Conservation (phyloP, 2,329 filamentous ascomycete species). For the Ustulina deusta region DNA sequence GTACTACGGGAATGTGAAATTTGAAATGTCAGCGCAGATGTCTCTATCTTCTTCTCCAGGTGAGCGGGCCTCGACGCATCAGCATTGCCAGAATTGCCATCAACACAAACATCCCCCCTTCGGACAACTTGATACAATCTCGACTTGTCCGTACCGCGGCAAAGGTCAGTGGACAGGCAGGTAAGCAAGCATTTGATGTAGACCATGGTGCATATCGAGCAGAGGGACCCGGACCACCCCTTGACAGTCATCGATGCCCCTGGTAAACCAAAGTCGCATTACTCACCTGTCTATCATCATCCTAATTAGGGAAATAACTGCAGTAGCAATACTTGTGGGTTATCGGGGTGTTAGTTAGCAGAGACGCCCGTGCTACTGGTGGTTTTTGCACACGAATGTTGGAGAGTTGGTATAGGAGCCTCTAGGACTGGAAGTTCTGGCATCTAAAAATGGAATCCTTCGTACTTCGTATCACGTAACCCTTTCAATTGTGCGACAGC, state of each 20-base stretch:
- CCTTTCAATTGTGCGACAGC: no score
- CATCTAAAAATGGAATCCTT: no score
- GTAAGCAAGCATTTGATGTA: slow-evolving; percentile 13
- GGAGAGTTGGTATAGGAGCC: no score
- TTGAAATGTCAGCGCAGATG: slow-evolving; percentile 25
- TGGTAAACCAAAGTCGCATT: slow-evolving; percentile 20
- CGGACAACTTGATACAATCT: slow-evolving; percentile 34
- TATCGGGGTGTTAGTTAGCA: no score
- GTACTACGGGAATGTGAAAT: slow-evolving; percentile 3
- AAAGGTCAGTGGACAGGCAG: not conserved
- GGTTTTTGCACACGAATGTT: no score
- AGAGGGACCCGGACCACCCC: slow-evolving; percentile 8
- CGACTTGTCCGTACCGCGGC: slow-evolving; percentile 15
- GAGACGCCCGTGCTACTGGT: no score
- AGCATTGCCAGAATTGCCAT: slow-evolving; percentile 1
- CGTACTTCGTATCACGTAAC: no score
- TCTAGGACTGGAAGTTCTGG: no score
- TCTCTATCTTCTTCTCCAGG: not conserved
- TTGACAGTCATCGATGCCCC: slow-evolving; percentile 14
- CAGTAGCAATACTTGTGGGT: no score
- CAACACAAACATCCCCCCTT: slow-evolving; percentile 11
- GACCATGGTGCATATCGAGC: not conserved
- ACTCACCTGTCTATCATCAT: not conserved
- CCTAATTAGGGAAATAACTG: no score
- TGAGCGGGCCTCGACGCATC: not conserved